A percentile compares a stretch with the other conserved stretches of the same genome.
Evolutionary conservation across 1,284 basidiomycete genomes (phyloP).

Genomic region (Leccinum laetum): DNA sequence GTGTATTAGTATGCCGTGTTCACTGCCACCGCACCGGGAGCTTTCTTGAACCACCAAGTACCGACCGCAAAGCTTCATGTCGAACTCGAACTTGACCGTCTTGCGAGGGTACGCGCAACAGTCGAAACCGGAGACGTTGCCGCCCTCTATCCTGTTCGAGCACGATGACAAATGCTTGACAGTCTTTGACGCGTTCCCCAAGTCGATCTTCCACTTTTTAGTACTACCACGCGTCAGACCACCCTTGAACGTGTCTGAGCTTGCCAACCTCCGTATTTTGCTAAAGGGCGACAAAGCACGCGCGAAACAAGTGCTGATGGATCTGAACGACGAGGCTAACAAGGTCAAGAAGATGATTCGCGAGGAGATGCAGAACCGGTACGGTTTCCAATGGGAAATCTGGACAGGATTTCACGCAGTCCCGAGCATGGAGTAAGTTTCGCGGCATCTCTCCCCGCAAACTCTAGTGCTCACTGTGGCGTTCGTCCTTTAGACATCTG

Average conservation of each 20-base stretch:
- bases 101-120: slow-evolving; percentile 64
- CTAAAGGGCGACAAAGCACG: slow-evolving; percentile 52
- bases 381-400: slow-evolving; percentile 82
- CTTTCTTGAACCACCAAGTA: not conserved
- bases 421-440: slow-evolving; percentile 71
- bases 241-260: slow-evolving; percentile 37
- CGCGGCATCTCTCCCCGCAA: not conserved
- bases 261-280: slow-evolving; percentile 63
- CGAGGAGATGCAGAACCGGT: slow-evolving; percentile 79
- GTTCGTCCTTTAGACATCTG: slow-evolving; percentile 59
- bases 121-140: slow-evolving; percentile 50
- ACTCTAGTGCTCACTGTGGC: not conserved
- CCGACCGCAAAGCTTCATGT: slow-evolving; percentile 28
- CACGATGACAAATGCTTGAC: slow-evolving; percentile 63
- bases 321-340: slow-evolving; percentile 57
- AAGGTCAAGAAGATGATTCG: slow-evolving; percentile 61
- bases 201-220: slow-evolving; percentile 84
- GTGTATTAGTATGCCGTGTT: slow-evolving; percentile 16
- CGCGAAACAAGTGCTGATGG: slow-evolving; percentile 55
- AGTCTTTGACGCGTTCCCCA: slow-evolving; percentile 86
- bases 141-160: slow-evolving; percentile 62
- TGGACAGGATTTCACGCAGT: slow-evolving; percentile 87
- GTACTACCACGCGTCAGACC: slow-evolving; percentile 62
- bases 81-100: slow-evolving; percentile 43
- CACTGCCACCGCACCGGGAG: not conserved